Evolutionary conservation across 202 grass and related monocot genomes (phyloP), one percentile per base, ranked within the genome.

Genomic region (Panicum hallii): DNA sequence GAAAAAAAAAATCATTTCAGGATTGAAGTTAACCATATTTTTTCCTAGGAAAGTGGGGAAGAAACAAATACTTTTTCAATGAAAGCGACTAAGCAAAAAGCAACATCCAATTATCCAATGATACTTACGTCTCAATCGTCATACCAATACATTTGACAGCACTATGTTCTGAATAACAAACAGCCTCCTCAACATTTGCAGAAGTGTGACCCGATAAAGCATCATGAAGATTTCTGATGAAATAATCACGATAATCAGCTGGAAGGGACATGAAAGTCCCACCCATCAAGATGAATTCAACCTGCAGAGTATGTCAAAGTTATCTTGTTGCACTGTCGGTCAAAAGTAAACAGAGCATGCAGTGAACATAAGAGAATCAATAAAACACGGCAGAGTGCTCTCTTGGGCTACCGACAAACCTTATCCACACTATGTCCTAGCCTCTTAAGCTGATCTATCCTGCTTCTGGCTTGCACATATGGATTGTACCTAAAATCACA

Each of bases 271-370:
- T 96, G 88, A 99, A 99, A 62, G 93, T 96, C 75, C 93, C 97
- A 77, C 97, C 97, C 97, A 99, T 99, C 77, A 99, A 88, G 77
- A 99, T 99, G 78, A 96, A 96, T 77, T 99, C 91, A n/a, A 99
- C 91, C 90, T 99, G 91, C 77, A 88, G 16, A 17, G 1, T 71
- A 80, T 26, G 77, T 77, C 34, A 53, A 75, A 57, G 64, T 87
- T 63, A 80, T 58, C 14, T 87, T 84, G 30, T 86, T 83, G 36
- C 7, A 26, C 53, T 40, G 14, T 40, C 20, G 70, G 5, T 75
- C 6, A 13, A 82, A 53, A 61, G 14, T 9, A 11, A 68, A 19
- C 38, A 17, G 6, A 81, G 66, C 26, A 63, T 82, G 26, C 4
- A 32, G 36, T 41, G 69, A 69, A 64, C 2, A 63, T 63, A 46